Conservation (phyloP, 2,329 filamentous ascomycete genomes). For the Geosmithia flava region DNA sequence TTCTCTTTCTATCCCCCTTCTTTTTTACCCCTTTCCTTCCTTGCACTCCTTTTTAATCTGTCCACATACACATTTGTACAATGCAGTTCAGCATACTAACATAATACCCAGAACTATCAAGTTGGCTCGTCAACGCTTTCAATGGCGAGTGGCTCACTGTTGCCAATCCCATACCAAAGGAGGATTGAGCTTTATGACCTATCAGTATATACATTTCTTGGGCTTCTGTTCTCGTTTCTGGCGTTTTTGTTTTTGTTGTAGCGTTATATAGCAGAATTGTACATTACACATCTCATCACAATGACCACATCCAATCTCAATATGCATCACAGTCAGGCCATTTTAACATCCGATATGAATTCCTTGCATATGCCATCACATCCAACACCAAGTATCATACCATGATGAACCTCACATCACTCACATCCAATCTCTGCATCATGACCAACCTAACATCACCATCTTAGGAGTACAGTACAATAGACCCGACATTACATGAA, state of each 20-base stretch:
- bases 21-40: slow-evolving; percentile 2
- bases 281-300: background rate
- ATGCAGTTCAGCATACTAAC: background rate
- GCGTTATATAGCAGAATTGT: background rate
- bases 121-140: slow-evolving; percentile 95
- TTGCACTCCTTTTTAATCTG: background rate
- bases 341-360: too few species aligned
- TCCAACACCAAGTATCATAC: too few species aligned
- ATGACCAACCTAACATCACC: too few species aligned
- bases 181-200: background rate
- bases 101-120: slow-evolving; percentile 50
- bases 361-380: too few species aligned
- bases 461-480: too few species aligned
- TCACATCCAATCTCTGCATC: too few species aligned
- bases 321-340: too few species aligned
- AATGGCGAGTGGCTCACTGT: slow-evolving; percentile 84
- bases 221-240: background rate
- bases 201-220: background rate
- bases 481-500: too few species aligned
- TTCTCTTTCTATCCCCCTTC: background rate
- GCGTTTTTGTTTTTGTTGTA: background rate
- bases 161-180: slow-evolving; percentile 32
- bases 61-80: background rate
- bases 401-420: too few species aligned
- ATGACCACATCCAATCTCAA: too few species aligned